Evolutionary conservation across 1,284 basidiomycete species (phyloP).

Genomic region (Trametes versicolor): DNA sequence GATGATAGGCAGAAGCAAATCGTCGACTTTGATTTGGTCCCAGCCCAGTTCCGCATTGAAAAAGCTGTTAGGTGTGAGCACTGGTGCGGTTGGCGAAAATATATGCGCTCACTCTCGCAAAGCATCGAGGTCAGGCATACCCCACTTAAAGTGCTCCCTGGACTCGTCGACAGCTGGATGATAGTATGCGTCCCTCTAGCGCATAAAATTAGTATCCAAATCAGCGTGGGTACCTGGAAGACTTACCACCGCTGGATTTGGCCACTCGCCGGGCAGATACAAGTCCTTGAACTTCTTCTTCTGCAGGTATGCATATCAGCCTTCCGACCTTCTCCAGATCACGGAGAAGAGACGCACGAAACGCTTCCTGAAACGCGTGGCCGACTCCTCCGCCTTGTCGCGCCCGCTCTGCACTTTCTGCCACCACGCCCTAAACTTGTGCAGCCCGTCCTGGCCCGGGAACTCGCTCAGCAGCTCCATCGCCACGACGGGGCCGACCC

Average conservation of each 20-base stretch:
- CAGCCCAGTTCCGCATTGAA: constrained; percentile 89
- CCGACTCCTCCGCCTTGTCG: constrained; percentile 78
- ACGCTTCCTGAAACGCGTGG: constrained; percentile 80
- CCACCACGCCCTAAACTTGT: constrained; percentile 97
- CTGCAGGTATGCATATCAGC: constrained; percentile 50
- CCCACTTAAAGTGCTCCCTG: constrained; percentile 97
- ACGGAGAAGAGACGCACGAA: constrained; percentile 70
- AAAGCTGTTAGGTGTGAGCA: constrained; percentile 61
- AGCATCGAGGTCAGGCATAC: constrained; percentile 93
- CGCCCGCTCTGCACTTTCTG: constrained; percentile 90
- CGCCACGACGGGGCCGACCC: constrained; percentile 95
- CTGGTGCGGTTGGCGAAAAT: neutral
- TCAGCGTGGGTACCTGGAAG: too few relatives aligned
- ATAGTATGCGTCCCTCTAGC: constrained; percentile 92
- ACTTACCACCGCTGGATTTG: constrained; percentile 87
- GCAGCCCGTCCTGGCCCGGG: constrained; percentile 83
- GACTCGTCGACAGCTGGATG: constrained; percentile 92
- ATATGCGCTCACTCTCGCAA: constrained; percentile 73
- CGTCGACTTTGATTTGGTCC: constrained; percentile 89
- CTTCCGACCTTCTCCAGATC: neutral
- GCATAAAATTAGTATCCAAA: neutral
- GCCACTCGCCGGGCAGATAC: constrained; percentile 90
- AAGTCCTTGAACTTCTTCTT: constrained; percentile 91
- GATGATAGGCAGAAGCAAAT: constrained; percentile 93
- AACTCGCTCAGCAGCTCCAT: constrained; percentile 96